A percentile compares a stretch with the other conserved stretches of the same genome.
Conservation (phyloP, 176 grass and related monocot species). For the Neostapfia colusana region DNA sequence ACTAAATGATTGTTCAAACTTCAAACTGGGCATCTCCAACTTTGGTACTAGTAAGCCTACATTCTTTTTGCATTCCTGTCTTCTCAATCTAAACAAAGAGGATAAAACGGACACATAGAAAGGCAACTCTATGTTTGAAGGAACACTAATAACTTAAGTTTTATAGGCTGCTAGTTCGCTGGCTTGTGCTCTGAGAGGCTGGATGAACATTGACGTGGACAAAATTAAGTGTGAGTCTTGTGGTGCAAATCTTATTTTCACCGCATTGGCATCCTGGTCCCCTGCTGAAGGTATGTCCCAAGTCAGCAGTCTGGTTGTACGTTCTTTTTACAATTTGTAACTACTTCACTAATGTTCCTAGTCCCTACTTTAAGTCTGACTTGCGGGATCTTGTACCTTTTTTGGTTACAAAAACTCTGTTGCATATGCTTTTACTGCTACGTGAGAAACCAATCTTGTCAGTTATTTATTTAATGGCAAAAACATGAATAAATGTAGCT, state of each 20-base stretch:
- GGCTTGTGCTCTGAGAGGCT: conserved; percentile 80
- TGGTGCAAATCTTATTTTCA: conserved; percentile 78
- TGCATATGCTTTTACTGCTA: not conserved
- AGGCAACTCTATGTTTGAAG: not conserved
- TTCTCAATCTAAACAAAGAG: conserved; percentile 14
- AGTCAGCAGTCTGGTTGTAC: not conserved
- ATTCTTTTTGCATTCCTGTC: conserved; percentile 1
- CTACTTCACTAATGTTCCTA: conserved; percentile 15
- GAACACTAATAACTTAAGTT: conserved; percentile 30
- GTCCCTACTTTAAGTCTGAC: conserved; percentile 29
- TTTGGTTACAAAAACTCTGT: not conserved
- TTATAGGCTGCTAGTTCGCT: conserved; percentile 83
- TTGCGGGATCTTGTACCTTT: conserved; percentile 18
- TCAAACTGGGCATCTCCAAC: conserved; percentile 1
- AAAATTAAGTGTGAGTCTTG: conserved; percentile 92
- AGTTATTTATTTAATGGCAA: not conserved
- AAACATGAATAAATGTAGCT: not conserved
- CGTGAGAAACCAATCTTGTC: not conserved
- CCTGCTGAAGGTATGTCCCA: conserved; percentile 74
- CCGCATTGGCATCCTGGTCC: conserved; percentile 62
- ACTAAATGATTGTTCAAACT: not conserved
- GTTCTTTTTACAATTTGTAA: conserved; percentile 17
- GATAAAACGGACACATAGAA: not conserved
- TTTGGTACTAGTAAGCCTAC: not conserved
- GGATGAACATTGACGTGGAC: conserved; percentile 79